Base-by-base conservation (phyloP, 23 red algal genomes). In the Agarophyton chilense region DNA sequence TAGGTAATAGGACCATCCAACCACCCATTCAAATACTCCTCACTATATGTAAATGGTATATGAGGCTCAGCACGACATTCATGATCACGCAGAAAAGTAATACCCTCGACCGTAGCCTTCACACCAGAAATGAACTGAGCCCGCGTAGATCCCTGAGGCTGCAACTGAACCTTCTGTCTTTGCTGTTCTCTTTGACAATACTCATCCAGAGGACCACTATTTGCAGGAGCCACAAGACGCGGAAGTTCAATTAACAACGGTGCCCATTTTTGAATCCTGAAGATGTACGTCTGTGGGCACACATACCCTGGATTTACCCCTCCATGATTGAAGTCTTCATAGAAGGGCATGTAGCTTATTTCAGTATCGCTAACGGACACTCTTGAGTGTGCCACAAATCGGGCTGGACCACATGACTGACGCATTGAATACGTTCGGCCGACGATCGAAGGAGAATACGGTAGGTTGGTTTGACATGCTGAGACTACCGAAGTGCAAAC, bases 141-240 rank as follows among this genome's bases (percentile, higher is more conserved):
- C 10, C 68, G 68, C 9, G 41, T 46, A 38, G 7, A 0, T 43
- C 68, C 68, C 33, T 74, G 33, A 7, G 68, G 68, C 43, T 39
- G 4, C 21, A 39, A 74, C 9, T 39, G 9, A 43, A 74, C 36
- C 14, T 47, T 4, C 41, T 74, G 68, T 35, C 41, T 74, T 1
- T 18, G 22, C 41, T 74, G 68, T 35, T 74, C 68, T 5, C 68
- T 29, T 49, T 74, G 29, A 74, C 68, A 74, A 13, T 74, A 74
- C 24, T 74, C 32, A n/a, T 39, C 47, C 10, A 46, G 45, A 5
- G 39, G 68, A 38, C 47, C 68, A 28, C 26, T 35, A 33, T 74
- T 21, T 35, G 38, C n/a, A 29, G 68, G 68, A 21, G 47, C 47
- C 41, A 74, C 68, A 24, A 74, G 41, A 29, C 68, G 68, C 45